Percentiles rank a stretch among this genome's conserved stretches.
These are phyloP conservation scores for Backusella mclennaniae DNA, from an alignment of 192 early-diverging fungal species.

Conservation along the genomic window DNA sequence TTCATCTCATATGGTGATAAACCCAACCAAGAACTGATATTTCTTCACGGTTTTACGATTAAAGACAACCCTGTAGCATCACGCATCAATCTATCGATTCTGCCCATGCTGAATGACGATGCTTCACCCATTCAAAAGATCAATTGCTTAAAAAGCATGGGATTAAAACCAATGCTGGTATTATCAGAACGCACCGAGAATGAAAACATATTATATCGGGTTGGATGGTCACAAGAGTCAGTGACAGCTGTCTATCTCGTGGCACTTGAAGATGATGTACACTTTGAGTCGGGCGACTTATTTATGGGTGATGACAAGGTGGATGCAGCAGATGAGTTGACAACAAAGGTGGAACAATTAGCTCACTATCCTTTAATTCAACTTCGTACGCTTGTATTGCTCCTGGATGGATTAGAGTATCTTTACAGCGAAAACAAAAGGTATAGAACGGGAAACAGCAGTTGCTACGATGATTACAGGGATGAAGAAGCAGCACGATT, in stretches of 20 bases:
- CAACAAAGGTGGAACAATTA: neutral
- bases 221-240: slow-evolving; percentile 24
- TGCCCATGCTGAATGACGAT: slow-evolving; percentile 32
- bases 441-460: neutral
- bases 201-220: neutral
- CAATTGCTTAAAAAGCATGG: slow-evolving; percentile 30
- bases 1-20: slow-evolving; percentile 69
- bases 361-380: slow-evolving; percentile 9
- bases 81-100: slow-evolving; percentile 22
- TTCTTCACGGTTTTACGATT: slow-evolving; percentile 66
- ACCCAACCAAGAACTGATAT: slow-evolving; percentile 68
- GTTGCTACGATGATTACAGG: neutral
- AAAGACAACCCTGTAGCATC: slow-evolving; percentile 45
- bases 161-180: slow-evolving; percentile 18
- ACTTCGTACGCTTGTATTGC: slow-evolving; percentile 15
- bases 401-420: slow-evolving; percentile 20
- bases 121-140: slow-evolving; percentile 33
- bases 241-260: slow-evolving; percentile 34
- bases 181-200: neutral
- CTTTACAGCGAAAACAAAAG: neutral
- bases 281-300: neutral
- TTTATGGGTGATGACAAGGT: neutral
- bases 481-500: neutral
- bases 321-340: neutral
- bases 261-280: slow-evolving; percentile 35